Evolutionary conservation across 148 eudicot species (phyloP).

Genomic region (Talinum fruticosum): DNA sequence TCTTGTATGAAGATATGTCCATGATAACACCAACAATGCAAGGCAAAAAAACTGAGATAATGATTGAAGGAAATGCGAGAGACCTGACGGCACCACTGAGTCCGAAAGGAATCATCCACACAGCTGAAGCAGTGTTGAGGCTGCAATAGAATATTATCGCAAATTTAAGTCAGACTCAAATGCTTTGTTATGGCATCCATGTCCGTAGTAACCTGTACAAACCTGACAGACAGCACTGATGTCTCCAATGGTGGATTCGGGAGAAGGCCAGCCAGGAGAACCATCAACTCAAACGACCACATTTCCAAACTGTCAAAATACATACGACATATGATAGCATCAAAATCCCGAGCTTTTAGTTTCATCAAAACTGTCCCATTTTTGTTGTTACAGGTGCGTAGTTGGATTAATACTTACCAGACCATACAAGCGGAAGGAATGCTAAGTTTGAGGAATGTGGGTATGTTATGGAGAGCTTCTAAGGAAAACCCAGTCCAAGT

Average conservation of each 20-base stretch:
- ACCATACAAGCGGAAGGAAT: constrained; percentile 50
- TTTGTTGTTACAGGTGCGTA: neutral
- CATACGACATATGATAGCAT: neutral
- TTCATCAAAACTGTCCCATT: neutral
- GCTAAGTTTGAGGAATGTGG: constrained; percentile 29
- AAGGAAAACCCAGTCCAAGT: constrained; percentile 48
- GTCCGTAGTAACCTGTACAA: neutral
- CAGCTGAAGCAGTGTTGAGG: constrained; percentile 65
- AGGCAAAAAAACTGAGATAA: neutral
- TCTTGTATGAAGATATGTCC: neutral
- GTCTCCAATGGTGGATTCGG: constrained; percentile 88
- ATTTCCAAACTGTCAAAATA: constrained; percentile 56
- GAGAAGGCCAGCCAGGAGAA: constrained; percentile 80
- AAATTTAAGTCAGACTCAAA: neutral
- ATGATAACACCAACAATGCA: neutral
- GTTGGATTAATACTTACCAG: constrained; percentile 26
- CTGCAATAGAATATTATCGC: constrained; percentile 31
- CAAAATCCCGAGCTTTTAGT: neutral
- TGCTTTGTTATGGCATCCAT: neutral
- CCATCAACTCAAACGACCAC: constrained; percentile 94
- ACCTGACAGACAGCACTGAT: constrained; percentile 85
- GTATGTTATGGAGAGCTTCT: constrained; percentile 33
- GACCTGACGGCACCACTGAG: constrained; percentile 82
- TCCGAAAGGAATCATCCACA: constrained; percentile 91
- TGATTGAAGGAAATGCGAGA: neutral